Evolutionary conservation across 2,329 filamentous ascomycete genomes (phyloP).

Genomic region (Fusarium musae): DNA sequence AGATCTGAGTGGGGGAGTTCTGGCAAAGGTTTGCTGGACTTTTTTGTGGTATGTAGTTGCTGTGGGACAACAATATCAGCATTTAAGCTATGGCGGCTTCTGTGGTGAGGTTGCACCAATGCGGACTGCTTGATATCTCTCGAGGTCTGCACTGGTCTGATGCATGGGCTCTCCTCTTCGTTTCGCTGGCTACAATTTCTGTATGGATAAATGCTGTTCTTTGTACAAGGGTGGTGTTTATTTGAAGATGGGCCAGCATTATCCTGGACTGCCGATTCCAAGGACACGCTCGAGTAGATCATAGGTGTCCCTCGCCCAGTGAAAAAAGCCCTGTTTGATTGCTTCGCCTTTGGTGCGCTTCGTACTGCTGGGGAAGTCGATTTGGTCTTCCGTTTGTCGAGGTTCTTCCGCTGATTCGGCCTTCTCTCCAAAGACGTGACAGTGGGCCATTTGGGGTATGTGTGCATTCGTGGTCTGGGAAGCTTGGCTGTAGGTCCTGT

Average conservation of each 20-base stretch:
- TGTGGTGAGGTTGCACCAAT: constrained; percentile 8
- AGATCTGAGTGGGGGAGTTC: constrained; percentile 15
- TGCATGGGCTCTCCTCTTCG: neutral
- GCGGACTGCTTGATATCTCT: constrained; percentile 3
- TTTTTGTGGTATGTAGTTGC: neutral
- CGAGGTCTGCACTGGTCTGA: constrained; percentile 8
- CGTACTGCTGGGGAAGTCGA: neutral
- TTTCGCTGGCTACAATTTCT: neutral
- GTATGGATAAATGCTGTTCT: neutral
- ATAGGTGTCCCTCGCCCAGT: constrained; percentile 7
- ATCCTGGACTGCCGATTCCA: neutral
- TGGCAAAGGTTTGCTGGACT: constrained; percentile 6
- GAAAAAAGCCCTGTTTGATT: constrained; percentile 23
- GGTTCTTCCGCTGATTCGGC: neutral
- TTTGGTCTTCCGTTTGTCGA: neutral
- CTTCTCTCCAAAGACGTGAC: neutral
- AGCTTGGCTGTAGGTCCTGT: constrained; percentile 25
- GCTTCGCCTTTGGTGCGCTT: neutral
- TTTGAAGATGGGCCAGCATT: neutral
- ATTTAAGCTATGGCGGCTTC: constrained; percentile 31
- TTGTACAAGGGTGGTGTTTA: neutral
- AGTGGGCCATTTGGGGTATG: constrained; percentile 29
- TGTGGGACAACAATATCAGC: constrained; percentile 13
- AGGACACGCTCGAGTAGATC: neutral
- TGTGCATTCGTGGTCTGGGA: constrained; percentile 10